These are phyloP conservation scores for Rhododendron kiyosumense DNA, from an alignment of 148 eudicot species.

Conservation along the genomic window DNA sequence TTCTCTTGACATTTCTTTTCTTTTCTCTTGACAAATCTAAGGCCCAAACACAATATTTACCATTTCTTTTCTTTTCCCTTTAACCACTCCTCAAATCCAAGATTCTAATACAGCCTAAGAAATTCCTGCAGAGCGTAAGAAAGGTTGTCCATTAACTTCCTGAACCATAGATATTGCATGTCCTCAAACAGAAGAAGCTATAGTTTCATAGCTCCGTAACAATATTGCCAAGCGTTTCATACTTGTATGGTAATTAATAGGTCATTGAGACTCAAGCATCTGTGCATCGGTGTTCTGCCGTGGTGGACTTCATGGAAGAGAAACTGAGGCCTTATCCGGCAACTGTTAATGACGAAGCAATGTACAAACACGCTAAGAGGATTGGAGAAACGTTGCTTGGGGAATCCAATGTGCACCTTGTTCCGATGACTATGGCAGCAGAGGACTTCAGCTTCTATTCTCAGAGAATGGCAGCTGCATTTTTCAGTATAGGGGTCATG, in stretches of 20 bases:
- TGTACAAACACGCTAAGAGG: conserved; percentile 24
- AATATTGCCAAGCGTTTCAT: not conserved
- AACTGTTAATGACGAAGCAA: conserved; percentile 20
- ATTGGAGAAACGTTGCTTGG: conserved; percentile 31
- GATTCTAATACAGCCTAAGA: not conserved
- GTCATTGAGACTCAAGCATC: conserved; percentile 35
- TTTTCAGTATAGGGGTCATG: conserved; percentile 22
- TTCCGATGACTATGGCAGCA: conserved; percentile 23
- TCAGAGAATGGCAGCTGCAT: conserved; percentile 23
- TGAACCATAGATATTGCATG: not conserved
- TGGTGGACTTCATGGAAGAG: conserved; percentile 42
- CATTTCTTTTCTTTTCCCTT: not conserved
- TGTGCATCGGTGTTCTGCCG: conserved; percentile 30
- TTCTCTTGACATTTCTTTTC: not conserved
- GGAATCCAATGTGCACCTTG: conserved; percentile 19
- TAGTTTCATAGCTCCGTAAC: not conserved
- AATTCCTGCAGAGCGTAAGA: not conserved
- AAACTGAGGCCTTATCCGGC: conserved; percentile 28
- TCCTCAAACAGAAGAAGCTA: not conserved
- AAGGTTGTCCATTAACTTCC: not conserved
- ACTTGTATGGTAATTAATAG: conserved; percentile 9
- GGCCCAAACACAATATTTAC: not conserved
- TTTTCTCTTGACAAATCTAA: not conserved
- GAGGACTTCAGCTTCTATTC: conserved; percentile 49
- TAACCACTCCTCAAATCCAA: not conserved